phyloP scores from a whole-genome alignment of 148 eudicot genomes.

The Diospyros lotus region DNA sequence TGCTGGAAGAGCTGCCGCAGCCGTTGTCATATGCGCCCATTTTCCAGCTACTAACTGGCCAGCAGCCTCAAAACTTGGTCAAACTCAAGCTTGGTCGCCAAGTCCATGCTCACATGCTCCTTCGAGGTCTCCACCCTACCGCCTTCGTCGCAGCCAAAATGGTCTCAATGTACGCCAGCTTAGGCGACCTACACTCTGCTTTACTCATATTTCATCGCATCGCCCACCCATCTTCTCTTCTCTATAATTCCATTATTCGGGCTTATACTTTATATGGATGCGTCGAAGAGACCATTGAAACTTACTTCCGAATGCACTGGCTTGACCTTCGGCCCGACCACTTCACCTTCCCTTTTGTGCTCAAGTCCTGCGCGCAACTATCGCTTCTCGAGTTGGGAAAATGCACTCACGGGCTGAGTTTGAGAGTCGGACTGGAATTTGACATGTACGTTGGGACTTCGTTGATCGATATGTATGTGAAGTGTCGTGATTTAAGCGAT shows the following conservation, averaged over 20 bases:
- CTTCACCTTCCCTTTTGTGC: slow-evolving; percentile 49
- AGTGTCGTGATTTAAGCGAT: slow-evolving; percentile 31
- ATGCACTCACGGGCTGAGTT: slow-evolving; percentile 32
- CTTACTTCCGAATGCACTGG: slow-evolving; percentile 22
- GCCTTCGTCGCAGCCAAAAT: slow-evolving; percentile 39
- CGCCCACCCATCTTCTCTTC: slow-evolving; percentile 18
- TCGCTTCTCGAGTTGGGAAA: slow-evolving; percentile 20
- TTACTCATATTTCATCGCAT: slow-evolving; percentile 8
- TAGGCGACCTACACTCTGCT: slow-evolving; percentile 39
- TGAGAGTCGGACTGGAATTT: slow-evolving; percentile 33
- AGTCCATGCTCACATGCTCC: slow-evolving; percentile 32
- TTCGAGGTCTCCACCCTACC: slow-evolving; percentile 24
- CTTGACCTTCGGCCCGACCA: slow-evolving; percentile 25
- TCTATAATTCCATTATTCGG: slow-evolving; percentile 45
- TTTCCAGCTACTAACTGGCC: slow-evolving; percentile 36
- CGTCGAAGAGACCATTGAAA: slow-evolving; percentile 12
- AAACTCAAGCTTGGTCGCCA: slow-evolving; percentile 37
- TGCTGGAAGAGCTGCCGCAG: slow-evolving; percentile 12
- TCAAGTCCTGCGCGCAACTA: slow-evolving; percentile 37
- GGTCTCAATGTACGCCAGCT: slow-evolving; percentile 54
- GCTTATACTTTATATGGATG: slow-evolving; percentile 24
- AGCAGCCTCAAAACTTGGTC: slow-evolving; percentile 19
- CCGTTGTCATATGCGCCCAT: slow-evolving; percentile 25
- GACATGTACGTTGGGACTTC: slow-evolving; percentile 54
- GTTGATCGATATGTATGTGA: slow-evolving; percentile 47